Percentiles rank a stretch among this genome's conserved stretches.
These are phyloP conservation scores for Stenocarpella maydis DNA, from an alignment of 2,329 filamentous ascomycete species.

Conservation along the genomic window DNA sequence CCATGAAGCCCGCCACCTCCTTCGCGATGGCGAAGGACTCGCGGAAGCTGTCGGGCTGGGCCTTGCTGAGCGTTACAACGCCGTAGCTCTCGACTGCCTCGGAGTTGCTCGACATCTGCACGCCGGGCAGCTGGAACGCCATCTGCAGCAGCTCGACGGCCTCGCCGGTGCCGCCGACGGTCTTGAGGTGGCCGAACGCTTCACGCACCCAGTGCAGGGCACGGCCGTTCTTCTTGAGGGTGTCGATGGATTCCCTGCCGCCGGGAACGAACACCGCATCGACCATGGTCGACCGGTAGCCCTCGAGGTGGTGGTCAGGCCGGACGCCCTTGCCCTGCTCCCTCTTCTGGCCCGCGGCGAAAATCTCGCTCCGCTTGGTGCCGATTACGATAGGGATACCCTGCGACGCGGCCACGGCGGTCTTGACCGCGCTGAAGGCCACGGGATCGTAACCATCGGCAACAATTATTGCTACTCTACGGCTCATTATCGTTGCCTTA, in stretches of 20 bases:
- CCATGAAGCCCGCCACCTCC: slow-evolving; percentile 73
- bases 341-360: slow-evolving; percentile 65
- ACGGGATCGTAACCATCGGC: slow-evolving; percentile 78
- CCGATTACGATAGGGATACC: slow-evolving; percentile 79
- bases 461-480: slow-evolving; percentile 78
- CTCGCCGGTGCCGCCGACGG: slow-evolving; percentile 79
- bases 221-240: slow-evolving; percentile 73
- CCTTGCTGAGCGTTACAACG: slow-evolving; percentile 72
- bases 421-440: slow-evolving; percentile 71
- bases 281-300: slow-evolving; percentile 81
- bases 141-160: slow-evolving; percentile 68
- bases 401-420: slow-evolving; percentile 65
- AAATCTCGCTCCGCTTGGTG: slow-evolving; percentile 71
- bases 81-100: slow-evolving; percentile 75
- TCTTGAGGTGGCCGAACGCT: slow-evolving; percentile 82
- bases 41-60: slow-evolving; percentile 64
- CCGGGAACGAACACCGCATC: slow-evolving; percentile 82
- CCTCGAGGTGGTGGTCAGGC: slow-evolving; percentile 82
- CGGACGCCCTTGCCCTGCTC: slow-evolving; percentile 61
- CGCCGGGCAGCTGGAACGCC: slow-evolving; percentile 53
- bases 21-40: slow-evolving; percentile 71
- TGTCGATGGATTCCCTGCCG: slow-evolving; percentile 68
- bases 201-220: slow-evolving; percentile 81
- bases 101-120: slow-evolving; percentile 53
- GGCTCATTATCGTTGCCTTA: slow-evolving; percentile 72